These are phyloP conservation scores for Aspergillus aculeatus DNA, from an alignment of 2,329 filamentous ascomycete species.

Conservation along the genomic window DNA sequence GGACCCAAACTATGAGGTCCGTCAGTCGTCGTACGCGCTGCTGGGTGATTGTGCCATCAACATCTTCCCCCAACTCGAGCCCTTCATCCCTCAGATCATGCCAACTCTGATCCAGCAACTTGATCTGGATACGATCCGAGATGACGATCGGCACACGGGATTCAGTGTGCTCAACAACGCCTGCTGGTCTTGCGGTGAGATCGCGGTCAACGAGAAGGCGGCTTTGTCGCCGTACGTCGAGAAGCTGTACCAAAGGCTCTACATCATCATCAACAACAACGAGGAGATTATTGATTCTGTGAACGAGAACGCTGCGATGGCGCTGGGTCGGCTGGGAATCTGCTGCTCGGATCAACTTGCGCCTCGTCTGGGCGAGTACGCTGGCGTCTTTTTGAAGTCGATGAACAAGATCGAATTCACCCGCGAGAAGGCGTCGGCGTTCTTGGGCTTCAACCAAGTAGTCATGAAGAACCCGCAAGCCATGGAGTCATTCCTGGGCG, in stretches of 20 bases:
- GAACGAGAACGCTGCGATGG: slow-evolving; percentile 90
- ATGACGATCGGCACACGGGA: slow-evolving; percentile 77
- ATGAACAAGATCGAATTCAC: slow-evolving; percentile 85
- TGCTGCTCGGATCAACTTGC: slow-evolving; percentile 74
- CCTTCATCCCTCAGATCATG: slow-evolving; percentile 70
- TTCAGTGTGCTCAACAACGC: slow-evolving; percentile 98
- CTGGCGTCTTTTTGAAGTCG: slow-evolving; percentile 73
- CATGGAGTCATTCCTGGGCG: slow-evolving; percentile 79
- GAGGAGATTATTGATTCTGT: slow-evolving; percentile 82
- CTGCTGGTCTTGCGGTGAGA: slow-evolving; percentile 94
- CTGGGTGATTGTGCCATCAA: slow-evolving; percentile 94
- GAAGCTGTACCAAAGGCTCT: slow-evolving; percentile 71
- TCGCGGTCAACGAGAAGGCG: slow-evolving; percentile 72
- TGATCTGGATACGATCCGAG: slow-evolving; percentile 71
- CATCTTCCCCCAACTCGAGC: slow-evolving; percentile 77
- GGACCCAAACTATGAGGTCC: slow-evolving; percentile 84
- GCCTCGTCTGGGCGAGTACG: slow-evolving; percentile 75
- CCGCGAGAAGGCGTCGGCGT: slow-evolving; percentile 90
- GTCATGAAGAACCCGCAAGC: slow-evolving; percentile 85
- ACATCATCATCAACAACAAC: slow-evolving; percentile 80
- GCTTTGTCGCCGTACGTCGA: slow-evolving; percentile 75
- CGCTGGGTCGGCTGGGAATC: slow-evolving; percentile 81
- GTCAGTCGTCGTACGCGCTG: slow-evolving; percentile 92
- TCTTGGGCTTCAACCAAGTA: slow-evolving; percentile 83
- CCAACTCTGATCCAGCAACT: slow-evolving; percentile 81